phyloP scores from a whole-genome alignment of 768 basidiomycete species.

The Collybia sp. region DNA sequence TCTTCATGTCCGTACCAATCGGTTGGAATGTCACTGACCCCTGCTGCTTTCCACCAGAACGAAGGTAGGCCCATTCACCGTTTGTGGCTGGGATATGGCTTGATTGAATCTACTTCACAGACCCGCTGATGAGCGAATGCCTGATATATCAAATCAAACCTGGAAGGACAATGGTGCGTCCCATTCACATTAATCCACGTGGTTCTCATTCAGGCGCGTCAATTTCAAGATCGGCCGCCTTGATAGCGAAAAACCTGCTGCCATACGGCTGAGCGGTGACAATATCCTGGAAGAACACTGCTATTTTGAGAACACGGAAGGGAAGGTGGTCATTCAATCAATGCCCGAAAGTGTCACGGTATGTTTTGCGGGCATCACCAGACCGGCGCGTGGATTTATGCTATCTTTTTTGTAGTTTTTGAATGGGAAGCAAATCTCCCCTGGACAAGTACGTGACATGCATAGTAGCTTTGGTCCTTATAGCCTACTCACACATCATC shows the following conservation, averaged over 20 bases:
- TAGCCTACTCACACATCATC: conserved; percentile 5
- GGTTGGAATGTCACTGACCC: conserved; percentile 13
- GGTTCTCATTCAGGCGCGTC: not conserved
- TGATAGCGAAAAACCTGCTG: conserved; percentile 75
- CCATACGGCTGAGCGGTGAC: conserved; percentile 89
- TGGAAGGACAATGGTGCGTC: conserved; percentile 69
- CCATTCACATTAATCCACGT: conserved; percentile 2
- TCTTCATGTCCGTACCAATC: conserved; percentile 13
- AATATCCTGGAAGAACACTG: conserved; percentile 94
- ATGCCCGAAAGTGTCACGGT: conserved; percentile 82
- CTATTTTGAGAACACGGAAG: conserved; percentile 81
- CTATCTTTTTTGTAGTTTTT: conserved; percentile 57
- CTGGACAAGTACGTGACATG: conserved; percentile 58
- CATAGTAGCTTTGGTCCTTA: not conserved
- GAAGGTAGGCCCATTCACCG: conserved; percentile 47
- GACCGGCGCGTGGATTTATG: conserved; percentile 8
- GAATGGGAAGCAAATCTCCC: conserved; percentile 84
- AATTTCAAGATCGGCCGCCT: conserved; percentile 72
- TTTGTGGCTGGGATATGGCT: conserved; percentile 5
- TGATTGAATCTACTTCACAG: conserved; percentile 30
- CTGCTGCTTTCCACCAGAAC: conserved; percentile 38
- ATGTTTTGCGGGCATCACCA: conserved; percentile 20
- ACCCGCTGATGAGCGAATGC: conserved; percentile 96
- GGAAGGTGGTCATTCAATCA: conserved; percentile 78
- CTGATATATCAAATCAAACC: conserved; percentile 89